Evolutionary conservation across 495 filamentous ascomycete species (phyloP).

Genomic region (Hypomontagnella monticulosa): DNA sequence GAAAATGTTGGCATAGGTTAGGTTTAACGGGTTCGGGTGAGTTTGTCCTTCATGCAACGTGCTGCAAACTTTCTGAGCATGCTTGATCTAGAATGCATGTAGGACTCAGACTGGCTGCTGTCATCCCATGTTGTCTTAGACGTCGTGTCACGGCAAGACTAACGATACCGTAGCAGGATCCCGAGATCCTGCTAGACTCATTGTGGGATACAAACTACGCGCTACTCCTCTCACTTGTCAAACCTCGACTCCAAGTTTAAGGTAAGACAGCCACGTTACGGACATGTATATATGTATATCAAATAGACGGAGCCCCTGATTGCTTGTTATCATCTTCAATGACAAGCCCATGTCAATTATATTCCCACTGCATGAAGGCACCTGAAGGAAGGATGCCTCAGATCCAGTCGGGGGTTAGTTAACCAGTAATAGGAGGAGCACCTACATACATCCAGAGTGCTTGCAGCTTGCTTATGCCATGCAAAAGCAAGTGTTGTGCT

Average conservation of each 20-base stretch:
- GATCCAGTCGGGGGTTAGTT: neutral
- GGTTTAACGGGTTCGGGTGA: neutral
- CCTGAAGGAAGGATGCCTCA: conserved; percentile 9
- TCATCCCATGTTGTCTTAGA: conserved; percentile 29
- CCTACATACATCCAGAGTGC: conserved; percentile 7
- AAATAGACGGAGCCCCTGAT: conserved; percentile 3
- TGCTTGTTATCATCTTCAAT: conserved; percentile 17
- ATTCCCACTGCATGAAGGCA: conserved; percentile 16
- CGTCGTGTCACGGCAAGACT: conserved; percentile 10
- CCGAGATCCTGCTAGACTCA: neutral
- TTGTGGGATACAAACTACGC: neutral
- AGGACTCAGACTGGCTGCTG: conserved; percentile 11
- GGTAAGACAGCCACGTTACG: too few relatives aligned
- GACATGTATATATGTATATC: too few relatives aligned
- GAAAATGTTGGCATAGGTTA: too few relatives aligned
- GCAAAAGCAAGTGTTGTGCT: conserved; percentile 32
- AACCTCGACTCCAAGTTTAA: too few relatives aligned
- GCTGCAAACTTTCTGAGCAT: conserved; percentile 21
- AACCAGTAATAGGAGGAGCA: conserved; percentile 3
- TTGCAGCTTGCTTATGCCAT: conserved; percentile 27
- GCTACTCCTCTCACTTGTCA: neutral
- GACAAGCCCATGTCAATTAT: neutral
- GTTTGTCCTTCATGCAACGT: conserved; percentile 16
- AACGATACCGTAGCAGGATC: neutral
- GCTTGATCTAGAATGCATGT: neutral